Evolutionary conservation across 2,329 filamentous ascomycete genomes (phyloP).

Genomic region (Juglanconis oblonga): DNA sequence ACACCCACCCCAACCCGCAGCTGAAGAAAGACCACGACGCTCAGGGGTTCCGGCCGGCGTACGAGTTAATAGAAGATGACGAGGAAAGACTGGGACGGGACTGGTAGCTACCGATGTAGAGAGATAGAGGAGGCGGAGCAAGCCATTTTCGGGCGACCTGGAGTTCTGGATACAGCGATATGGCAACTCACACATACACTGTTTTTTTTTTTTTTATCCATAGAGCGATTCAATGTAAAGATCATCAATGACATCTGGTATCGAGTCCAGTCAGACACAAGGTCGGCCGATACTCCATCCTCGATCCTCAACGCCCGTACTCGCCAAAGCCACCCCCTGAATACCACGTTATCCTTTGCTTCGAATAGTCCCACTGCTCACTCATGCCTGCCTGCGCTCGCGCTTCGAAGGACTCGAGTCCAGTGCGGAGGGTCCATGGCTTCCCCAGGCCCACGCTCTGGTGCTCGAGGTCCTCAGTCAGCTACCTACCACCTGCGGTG

Average conservation of each 20-base stretch:
- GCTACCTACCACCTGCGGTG: no score
- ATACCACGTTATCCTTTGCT: no score
- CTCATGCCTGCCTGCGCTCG: no score
- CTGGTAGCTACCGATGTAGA: slow-evolving; percentile 31
- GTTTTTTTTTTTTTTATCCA: background rate
- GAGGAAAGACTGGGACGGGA: slow-evolving; percentile 78
- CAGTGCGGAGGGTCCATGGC: no score
- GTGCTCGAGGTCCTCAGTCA: no score
- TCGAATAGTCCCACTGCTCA: no score
- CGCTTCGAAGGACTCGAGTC: no score
- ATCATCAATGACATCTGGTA: background rate
- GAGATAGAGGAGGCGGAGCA: background rate
- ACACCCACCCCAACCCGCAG: slow-evolving; percentile 86
- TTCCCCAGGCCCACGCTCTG: no score
- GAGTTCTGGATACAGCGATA: background rate
- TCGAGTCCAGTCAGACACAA: no score
- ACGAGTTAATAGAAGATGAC: slow-evolving; percentile 70
- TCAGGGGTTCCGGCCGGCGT: slow-evolving; percentile 64
- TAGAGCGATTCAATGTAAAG: background rate
- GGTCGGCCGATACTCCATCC: no score
- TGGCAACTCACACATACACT: background rate
- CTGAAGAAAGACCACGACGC: slow-evolving; percentile 43
- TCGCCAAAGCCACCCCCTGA: no score
- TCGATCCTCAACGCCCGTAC: no score
- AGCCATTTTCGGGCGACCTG: background rate